Evolutionary conservation across 2,329 filamentous ascomycete species (phyloP), one percentile per base, ranked within the genome.

Genomic region (Parastagonospora nodorum): DNA sequence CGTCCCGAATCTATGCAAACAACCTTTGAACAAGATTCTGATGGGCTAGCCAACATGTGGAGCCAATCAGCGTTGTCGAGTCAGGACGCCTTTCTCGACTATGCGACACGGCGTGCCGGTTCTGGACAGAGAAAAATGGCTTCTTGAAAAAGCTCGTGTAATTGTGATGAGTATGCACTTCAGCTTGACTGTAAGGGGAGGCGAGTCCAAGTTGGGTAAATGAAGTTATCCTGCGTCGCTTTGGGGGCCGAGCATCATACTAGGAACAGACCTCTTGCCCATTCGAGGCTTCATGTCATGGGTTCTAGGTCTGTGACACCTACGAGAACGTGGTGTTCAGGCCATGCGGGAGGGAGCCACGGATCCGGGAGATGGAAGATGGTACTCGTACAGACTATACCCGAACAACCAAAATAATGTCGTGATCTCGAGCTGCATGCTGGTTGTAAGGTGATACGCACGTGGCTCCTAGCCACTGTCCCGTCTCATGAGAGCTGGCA

Each of bases 1-100:
- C 68, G 64, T 58, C 51, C 64, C 61, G 60, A 57, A 67, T 64
- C 65, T 64, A 61, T 58, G 57, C 57, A 57, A 62, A 64, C 60
- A 57, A 67, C 68, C 60, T 68, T 54, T 52, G 59, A 56, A 55
- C 58, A 57, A 68, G 58, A 67, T 66, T 64, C 61, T 43, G 58
- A 52, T 53, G 45, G 42, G 52, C 47, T 58, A 54, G 54, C 45
- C 19, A 45, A 49, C 58, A 57, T 58, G 48, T 47, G 57, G 36
- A 42, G 46, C 67, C 66, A 71, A 65, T 69, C 55, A 61, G 2
- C 39, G 15, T 27, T 19, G 19, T 32, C 27, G 32, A 33, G 42
- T 41, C 24, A 27, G 42, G 37, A 36, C 49, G 42, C 46, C 42
- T 42, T 55, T 45, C 42, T 44, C 52, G 37, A 51, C 42, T 33